Conservation (phyloP, 345 rosid genomes). For the Salix suchowensis region DNA sequence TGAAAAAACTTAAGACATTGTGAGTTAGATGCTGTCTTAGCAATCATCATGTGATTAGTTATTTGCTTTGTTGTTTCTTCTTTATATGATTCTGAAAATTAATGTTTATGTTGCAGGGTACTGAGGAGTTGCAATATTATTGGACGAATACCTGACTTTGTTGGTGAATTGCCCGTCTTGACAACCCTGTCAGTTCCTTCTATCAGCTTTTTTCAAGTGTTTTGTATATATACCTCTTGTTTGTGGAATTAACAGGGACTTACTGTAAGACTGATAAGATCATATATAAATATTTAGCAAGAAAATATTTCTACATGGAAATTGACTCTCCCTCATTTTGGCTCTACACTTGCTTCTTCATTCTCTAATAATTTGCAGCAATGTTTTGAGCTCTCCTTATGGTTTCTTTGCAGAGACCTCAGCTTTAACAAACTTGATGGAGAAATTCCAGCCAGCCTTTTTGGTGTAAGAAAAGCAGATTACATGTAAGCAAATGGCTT, state of each 20-base stretch:
- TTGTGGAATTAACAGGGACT: too few species aligned
- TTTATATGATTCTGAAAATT: too few species aligned
- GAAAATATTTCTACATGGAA: too few species aligned
- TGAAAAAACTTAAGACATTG: constrained; percentile 4
- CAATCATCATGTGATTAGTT: not conserved
- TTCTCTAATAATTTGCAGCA: too few species aligned
- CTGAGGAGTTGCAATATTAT: constrained; percentile 53
- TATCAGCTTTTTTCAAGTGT: too few species aligned
- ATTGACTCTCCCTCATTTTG: too few species aligned
- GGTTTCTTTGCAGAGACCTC: constrained; percentile 1
- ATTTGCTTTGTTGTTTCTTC: not conserved
- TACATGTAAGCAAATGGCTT: constrained; percentile 3
- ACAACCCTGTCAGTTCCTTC: constrained; percentile 37
- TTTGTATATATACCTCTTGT: too few species aligned
- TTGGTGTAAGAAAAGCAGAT: not conserved
- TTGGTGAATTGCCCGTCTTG: constrained; percentile 19
- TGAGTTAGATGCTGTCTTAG: not conserved
- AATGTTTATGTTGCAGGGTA: constrained; percentile 27
- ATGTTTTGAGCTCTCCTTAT: not conserved
- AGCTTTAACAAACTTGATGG: not conserved
- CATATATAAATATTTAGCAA: too few species aligned
- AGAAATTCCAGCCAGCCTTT: not conserved
- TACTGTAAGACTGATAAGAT: too few species aligned
- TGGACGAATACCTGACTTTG: constrained; percentile 41
- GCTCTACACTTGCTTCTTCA: too few species aligned